Base-by-base conservation (phyloP, 345 rosid genomes). In the Pelargonium nanum region DNA sequence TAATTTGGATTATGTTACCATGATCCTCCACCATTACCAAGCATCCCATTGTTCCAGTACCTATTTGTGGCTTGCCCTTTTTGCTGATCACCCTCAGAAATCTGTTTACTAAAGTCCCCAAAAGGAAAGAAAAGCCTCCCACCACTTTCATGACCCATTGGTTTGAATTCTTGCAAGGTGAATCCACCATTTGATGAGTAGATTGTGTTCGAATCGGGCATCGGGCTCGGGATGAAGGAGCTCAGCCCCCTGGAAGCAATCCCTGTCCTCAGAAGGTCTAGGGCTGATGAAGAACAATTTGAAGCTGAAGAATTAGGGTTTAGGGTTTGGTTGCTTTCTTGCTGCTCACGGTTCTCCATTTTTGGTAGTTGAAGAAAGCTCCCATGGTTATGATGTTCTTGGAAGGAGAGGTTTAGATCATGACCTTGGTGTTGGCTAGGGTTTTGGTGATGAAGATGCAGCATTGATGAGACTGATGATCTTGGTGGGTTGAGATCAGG, bases 81-180 rank as follows among this genome's bases (percentile, higher is more conserved):
- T 19, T 56, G 21, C 19, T 85, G 72, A 64, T 60, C 62, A 22
- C 71, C 65, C 56, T 65, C 57, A 55, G 96, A 76, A 40, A 81
- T 89, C 68, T 82, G 91, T 67, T 87, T 40, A 12, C 15, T 93
- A 75, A 93, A 72, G 70, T 93, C 96, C 63, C 88, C 97, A 75
- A 90, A 93, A 9, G 99, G 96, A 71, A 93, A 86, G 79, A 87
- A 68, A 25, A 83, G 80, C 68, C 87, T 78, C 67, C 96, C 72
- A 12, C 55, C 89, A 65, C 65, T 74, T 19, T 71, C 81, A 58
- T 76, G n/a, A 75, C 61, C 81, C 89, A 58, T 80, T 22, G 97
- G 92, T 68, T 86, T 93, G 75, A 87, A 85, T 55, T 87, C 97
- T 44, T 77, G 95, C 78, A 85, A 75, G 23, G 50, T 28, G 61